Base-by-base conservation (phyloP, 176 grass and related monocot genomes). In the Dendrocalamus sinicus region DNA sequence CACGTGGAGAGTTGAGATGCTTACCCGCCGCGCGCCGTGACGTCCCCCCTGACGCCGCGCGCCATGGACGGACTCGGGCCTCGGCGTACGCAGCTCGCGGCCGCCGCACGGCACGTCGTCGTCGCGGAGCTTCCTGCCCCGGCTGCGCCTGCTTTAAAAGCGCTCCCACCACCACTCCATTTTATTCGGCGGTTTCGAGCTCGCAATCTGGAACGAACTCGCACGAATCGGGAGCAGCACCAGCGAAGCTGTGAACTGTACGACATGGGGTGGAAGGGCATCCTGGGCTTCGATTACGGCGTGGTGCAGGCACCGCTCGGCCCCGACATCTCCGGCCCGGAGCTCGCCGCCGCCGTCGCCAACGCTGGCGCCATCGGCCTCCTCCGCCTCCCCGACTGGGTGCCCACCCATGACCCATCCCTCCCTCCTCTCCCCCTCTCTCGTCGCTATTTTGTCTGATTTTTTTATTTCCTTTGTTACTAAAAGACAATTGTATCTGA, bases 241-340 rank as follows among this genome's bases (percentile, higher is more conserved):
- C 22, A 1, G 22, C 9, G 8, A 59, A 22, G 57, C 57, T 89
- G 76, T 17, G 64, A 55, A 23, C 37, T 46, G 60, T 51, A 13
- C 22, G 59, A 24, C 9, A 94, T 92, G 94, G 83, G 91, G 64
- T 95, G 96, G 96, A 93, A 84, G 81, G 93, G 96, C 23, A 88
- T 95, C 79, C 88, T 98, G 32, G 96, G 91, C 2, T 98, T 95
- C 75, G 91, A 95, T 67, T 89, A 95, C 81, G 91, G 96, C 77
- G 60, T 98, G 74, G 91, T 98, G 78, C 96, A 98, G 83, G 96
- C 91, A 35, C 96, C 96, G 58, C 91, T 98, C 32, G 96, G 93
- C 15, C 96, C 96, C 63, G 96, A 98, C 81, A 95, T 98, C 83
- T 98, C 96, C 78, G 93, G 93, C 7, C 93, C 96, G 11, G 93